These are phyloP conservation scores for Elsinoe arachidis DNA, from an alignment of 2,329 filamentous ascomycete genomes.

Conservation along the genomic window DNA sequence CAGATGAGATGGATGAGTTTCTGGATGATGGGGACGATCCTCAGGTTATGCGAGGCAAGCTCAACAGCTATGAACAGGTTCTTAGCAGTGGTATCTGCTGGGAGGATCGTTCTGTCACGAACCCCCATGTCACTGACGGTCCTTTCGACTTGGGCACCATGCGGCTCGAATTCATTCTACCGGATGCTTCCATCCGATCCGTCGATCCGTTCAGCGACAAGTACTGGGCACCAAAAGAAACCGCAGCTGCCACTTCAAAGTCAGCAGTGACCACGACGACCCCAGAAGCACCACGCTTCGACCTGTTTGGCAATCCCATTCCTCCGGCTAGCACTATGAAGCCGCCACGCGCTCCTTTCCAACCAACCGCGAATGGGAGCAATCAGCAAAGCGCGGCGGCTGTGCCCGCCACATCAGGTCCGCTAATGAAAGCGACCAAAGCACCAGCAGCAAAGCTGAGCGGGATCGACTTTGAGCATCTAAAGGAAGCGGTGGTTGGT, in stretches of 20 bases:
- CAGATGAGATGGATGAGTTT: slow-evolving; percentile 82
- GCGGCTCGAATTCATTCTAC: slow-evolving; percentile 43
- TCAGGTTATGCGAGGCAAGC: slow-evolving; percentile 52
- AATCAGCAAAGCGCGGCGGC: slow-evolving; percentile 23
- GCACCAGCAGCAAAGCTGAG: slow-evolving; percentile 42
- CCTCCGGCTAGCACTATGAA: slow-evolving; percentile 24
- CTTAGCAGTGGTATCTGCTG: slow-evolving; percentile 75
- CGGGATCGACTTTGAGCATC: slow-evolving; percentile 52
- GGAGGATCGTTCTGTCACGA: slow-evolving; percentile 46
- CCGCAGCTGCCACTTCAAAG: background rate
- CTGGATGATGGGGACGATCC: slow-evolving; percentile 68
- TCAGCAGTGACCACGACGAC: background rate
- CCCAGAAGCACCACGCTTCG: background rate
- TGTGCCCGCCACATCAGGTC: slow-evolving; percentile 26
- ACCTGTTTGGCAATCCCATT: slow-evolving; percentile 13
- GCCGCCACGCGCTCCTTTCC: slow-evolving; percentile 35
- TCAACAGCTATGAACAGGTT: slow-evolving; percentile 60
- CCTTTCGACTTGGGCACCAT: slow-evolving; percentile 41
- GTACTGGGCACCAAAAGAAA: slow-evolving; percentile 57
- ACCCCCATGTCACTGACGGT: background rate
- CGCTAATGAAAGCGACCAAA: slow-evolving; percentile 32
- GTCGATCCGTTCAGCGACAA: slow-evolving; percentile 78
- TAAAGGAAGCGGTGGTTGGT: slow-evolving; percentile 62
- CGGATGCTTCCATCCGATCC: slow-evolving; percentile 40
- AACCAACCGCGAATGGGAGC: slow-evolving; percentile 29